Evolutionary conservation across 169 alveolate genomes (phyloP), one percentile per base, ranked within the genome.

Genomic region (Eimeria tenella): DNA sequence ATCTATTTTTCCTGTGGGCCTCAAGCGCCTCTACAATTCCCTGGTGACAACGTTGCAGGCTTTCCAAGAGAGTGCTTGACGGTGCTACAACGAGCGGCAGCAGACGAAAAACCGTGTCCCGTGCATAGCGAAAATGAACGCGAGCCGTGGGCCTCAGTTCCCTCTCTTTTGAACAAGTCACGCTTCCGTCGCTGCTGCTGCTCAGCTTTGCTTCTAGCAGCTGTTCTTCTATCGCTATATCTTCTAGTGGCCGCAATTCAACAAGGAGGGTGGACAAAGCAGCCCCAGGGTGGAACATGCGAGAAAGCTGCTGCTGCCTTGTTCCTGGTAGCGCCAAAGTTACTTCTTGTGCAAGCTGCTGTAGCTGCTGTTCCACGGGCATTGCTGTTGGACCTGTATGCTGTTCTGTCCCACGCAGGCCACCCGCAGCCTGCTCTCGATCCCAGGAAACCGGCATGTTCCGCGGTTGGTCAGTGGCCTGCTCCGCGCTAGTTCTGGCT

Each of bases 71-170:
- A 70, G 63, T 8, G 4, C 15, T 62, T 25, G 91, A 31, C n/a
- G 94, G 94, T 42, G 31, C 31, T 17, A 77, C 15, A 11, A 88
- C 63, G 65, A 88, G 87, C 7, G 94, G 94, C 21, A 90, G 90
- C 17, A 90, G 89, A 11, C 94, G 89, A 50, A 60, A 90, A 19
- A 90, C 89, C 50, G 94, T 49, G 8, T 90, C 79, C 25, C 63
- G 55, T 5, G 53, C 77, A 42, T 83, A 83, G 17, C 91, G 74
- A 49, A 62, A 83, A n/a, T 83, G 91, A 1, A 62, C 91, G 79
- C 91, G 60, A 42, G 91, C 79, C 10, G 77, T 60, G 63, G 91
- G 19, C 62, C 31, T 58, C 79, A 2, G 21, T 63, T 83, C 79
- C 11, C 17, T 58, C 73, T 55, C 4, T 19, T 53, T 25, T 19